phyloP scores from a whole-genome alignment of 2,329 filamentous ascomycete species.

The Ascochyta fabae region DNA sequence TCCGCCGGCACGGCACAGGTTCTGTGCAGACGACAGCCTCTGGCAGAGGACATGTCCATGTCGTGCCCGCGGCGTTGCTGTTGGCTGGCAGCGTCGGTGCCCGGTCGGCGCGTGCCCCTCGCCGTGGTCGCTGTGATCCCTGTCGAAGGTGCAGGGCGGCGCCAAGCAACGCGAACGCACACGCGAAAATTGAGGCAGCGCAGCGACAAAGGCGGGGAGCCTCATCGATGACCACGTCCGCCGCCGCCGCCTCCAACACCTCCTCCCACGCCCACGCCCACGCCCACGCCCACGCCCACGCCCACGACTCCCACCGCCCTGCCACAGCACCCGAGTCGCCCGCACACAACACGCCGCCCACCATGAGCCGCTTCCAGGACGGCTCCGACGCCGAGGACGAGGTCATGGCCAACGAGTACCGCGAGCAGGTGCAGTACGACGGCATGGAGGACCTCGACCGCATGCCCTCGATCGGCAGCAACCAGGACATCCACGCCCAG shows the following conservation, averaged over 20 bases:
- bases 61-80: constrained; percentile 5
- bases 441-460: constrained; percentile 83
- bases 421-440: constrained; percentile 92
- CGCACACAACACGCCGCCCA: constrained; percentile 8
- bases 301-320: constrained; percentile 13
- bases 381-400: constrained; percentile 93
- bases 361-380: constrained; percentile 47
- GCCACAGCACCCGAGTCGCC: constrained; percentile 14
- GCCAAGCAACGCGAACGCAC: constrained; percentile 20
- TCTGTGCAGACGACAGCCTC: not conserved
- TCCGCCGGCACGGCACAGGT: constrained; percentile 11
- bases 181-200: constrained; percentile 8
- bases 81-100: not conserved
- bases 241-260: not conserved
- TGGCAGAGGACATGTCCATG: constrained; percentile 3
- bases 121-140: not conserved
- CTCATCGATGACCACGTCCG: constrained; percentile 19
- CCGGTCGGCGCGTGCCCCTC: not conserved
- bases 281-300: no score
- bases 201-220: constrained; percentile 21
- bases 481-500: constrained; percentile 92
- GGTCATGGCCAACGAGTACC: constrained; percentile 88
- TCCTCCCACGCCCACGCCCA: no score
- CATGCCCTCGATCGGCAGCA: constrained; percentile 66
- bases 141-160: not conserved